Evolutionary conservation across 139 green algal genomes (phyloP).

Genomic region (Pseudopediastrum boryanum): DNA sequence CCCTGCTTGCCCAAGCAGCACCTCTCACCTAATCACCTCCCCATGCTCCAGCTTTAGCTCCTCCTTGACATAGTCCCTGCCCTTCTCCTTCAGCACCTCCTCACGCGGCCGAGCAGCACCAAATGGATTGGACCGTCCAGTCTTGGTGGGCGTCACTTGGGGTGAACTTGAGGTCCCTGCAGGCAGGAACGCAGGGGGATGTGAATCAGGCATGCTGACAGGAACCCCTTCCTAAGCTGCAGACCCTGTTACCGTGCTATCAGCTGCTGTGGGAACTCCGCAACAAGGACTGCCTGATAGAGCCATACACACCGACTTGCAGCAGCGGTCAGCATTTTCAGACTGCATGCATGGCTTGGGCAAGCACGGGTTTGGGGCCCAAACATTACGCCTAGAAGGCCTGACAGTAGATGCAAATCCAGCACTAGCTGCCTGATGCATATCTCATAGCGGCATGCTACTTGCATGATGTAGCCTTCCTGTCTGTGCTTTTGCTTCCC

Average conservation of each 20-base stretch:
- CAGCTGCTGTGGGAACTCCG: slow-evolving; percentile 3
- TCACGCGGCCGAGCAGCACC: slow-evolving; percentile 84
- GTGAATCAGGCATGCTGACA: too few species aligned
- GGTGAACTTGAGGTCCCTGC: neutral
- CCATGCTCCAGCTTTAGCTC: slow-evolving; percentile 65
- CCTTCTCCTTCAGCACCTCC: slow-evolving; percentile 91
- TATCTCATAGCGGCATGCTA: too few species aligned
- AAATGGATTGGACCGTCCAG: slow-evolving; percentile 76
- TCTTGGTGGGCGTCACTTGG: slow-evolving; percentile 9
- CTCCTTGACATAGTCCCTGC: slow-evolving; percentile 73
- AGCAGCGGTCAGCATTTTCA: neutral
- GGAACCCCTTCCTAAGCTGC: slow-evolving; percentile 21
- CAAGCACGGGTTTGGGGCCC: too few species aligned
- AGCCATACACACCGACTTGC: neutral
- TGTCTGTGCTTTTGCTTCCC: too few species aligned
- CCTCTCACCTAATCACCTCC: slow-evolving; percentile 53
- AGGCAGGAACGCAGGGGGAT: neutral
- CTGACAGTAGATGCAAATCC: too few species aligned
- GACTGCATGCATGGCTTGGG: too few species aligned
- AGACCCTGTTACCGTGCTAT: neutral
- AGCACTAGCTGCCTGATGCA: too few species aligned
- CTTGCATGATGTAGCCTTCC: too few species aligned
- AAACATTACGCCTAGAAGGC: too few species aligned
- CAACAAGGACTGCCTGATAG: neutral
- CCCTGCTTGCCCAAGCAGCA: too few species aligned